Evolutionary conservation across 805 yeast genomes (phyloP), one percentile per base, ranked within the genome.

Genomic region (Millerozyma miso): DNA sequence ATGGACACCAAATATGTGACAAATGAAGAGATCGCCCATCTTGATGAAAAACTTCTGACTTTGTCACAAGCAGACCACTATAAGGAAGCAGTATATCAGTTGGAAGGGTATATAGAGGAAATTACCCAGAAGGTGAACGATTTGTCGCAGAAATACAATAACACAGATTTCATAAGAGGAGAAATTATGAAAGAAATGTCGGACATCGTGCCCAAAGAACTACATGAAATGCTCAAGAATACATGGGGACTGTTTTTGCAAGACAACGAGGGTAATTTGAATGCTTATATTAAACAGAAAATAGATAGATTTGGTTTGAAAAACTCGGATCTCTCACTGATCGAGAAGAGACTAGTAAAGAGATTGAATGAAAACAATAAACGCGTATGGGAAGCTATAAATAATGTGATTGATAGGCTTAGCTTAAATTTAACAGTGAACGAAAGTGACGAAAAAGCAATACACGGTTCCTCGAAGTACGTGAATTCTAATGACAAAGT

Each of bases 181-280:
- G 50, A 54, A 2, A 44, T 60, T n/a, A 34, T 58, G 19, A 39
- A 46, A 5, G 51, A 56, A 2, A 44, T 63, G 4, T 19, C 60
- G 1, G 46, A 48, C 3, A 37, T 47, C 2, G 49, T 69, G 16
- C 71, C 73, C 3, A 47, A 53, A 2, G 55, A 58, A 19, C 49
- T 67, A 10, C 73, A 73, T 0, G 59, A 63, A 1, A 64, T 45
- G 46, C 59, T 17, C 60, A 60, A 39, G 52, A 69, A 40, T 51
- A 53, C 10, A 62, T 66, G 69, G 71, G 52, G 51, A 1, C 34
- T 44, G 1, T 63, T 63, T 36, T 26, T 65, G 3, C 38, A 43
- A 4, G 42, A 52, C 1, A 55, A 62, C 40, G 56, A 52, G 35
- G 32, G 43, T 2, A 41, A 51, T 23, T 47, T 65, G 35, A 48